These are phyloP conservation scores for Colletotrichum sp. DNA, from an alignment of 2,329 filamentous ascomycete genomes.

Conservation along the genomic window DNA sequence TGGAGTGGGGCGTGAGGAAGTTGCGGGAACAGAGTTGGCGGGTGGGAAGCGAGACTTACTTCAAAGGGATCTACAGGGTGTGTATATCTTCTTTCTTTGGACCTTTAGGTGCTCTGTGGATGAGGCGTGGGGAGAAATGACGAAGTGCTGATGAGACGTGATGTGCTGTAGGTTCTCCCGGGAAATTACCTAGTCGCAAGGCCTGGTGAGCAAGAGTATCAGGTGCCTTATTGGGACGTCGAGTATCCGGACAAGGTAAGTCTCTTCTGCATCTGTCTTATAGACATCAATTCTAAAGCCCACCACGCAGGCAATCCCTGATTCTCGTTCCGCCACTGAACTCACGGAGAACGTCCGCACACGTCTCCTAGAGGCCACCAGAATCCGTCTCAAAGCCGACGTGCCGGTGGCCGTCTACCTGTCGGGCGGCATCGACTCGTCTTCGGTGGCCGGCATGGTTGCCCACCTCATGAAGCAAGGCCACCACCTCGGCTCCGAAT, in stretches of 20 bases:
- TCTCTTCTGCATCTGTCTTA: neutral
- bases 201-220: neutral
- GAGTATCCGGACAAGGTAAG: neutral
- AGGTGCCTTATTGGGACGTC: neutral
- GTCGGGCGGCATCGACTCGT: conserved; percentile 62
- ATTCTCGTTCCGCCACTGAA: neutral
- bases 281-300: neutral
- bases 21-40: neutral
- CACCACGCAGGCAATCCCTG: neutral
- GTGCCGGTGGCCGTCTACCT: conserved; percentile 62
- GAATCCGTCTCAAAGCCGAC: conserved; percentile 57
- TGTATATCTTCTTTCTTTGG: no score
- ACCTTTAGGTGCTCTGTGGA: no score
- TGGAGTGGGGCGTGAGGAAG: neutral
- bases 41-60: neutral
- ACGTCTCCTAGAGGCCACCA: conserved; percentile 53
- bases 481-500: neutral
- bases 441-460: conserved; percentile 59
- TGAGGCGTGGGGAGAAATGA: no score
- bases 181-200: neutral
- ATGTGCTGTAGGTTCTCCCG: neutral
- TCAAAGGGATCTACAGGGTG: neutral
- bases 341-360: conserved; percentile 29
- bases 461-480: conserved; percentile 46
- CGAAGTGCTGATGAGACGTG: no score